These are phyloP conservation scores for Picea glauca DNA, from an alignment of 75 land plant species.

Conservation along the genomic window DNA sequence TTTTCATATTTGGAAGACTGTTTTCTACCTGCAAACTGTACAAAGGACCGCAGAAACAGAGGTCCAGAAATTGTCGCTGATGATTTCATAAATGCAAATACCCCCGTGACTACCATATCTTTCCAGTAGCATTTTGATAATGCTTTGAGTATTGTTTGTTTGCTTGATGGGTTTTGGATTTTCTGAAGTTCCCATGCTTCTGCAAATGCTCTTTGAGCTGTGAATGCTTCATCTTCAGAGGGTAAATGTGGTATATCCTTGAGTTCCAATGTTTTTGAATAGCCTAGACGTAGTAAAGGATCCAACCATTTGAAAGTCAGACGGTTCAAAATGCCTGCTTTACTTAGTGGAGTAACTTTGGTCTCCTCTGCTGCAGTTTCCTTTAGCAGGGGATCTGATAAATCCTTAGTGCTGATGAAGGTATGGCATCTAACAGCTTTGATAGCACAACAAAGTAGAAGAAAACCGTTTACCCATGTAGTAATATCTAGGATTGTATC, in stretches of 20 bases:
- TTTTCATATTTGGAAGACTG: slow-evolving; percentile 20
- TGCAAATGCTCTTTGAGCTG: slow-evolving; percentile 25
- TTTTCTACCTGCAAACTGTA: slow-evolving; percentile 31
- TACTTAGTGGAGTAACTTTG: slow-evolving; percentile 1
- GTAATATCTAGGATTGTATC: slow-evolving; percentile 17
- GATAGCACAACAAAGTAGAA: slow-evolving; percentile 28
- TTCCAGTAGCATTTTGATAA: slow-evolving; percentile 45
- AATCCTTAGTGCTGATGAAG: neutral
- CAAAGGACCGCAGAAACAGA: slow-evolving; percentile 43
- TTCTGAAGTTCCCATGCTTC: slow-evolving; percentile 25
- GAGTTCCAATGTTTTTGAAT: slow-evolving; percentile 37
- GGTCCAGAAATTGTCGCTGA: slow-evolving; percentile 37
- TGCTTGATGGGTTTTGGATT: neutral
- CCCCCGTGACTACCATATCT: slow-evolving; percentile 27
- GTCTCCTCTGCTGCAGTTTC: neutral
- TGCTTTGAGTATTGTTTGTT: slow-evolving; percentile 23
- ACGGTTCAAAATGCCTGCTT: slow-evolving; percentile 28
- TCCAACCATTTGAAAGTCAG: slow-evolving; percentile 65
- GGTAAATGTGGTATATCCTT: slow-evolving; percentile 55
- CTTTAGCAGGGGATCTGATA: slow-evolving; percentile 29
- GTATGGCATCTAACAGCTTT: neutral
- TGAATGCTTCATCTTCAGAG: slow-evolving; percentile 44
- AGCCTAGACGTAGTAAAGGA: slow-evolving; percentile 48
- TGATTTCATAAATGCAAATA: slow-evolving; percentile 41
- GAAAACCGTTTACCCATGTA: slow-evolving; percentile 20